phyloP scores from a whole-genome alignment of 805 yeast species.

The Brettanomyces custersianus region DNA sequence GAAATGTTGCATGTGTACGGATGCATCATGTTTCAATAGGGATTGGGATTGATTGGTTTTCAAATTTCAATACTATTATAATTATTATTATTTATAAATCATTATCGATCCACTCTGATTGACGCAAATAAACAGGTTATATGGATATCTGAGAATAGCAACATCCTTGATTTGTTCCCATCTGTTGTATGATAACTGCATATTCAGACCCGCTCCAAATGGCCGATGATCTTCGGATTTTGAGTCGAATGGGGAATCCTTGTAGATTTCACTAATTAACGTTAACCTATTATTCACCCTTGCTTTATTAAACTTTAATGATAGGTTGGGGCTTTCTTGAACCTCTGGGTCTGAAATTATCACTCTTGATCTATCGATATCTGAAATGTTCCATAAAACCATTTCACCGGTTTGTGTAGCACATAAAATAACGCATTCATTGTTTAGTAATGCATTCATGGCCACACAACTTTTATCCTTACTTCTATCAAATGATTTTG shows the following conservation, averaged over 20 bases:
- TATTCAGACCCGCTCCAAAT: constrained; percentile 21
- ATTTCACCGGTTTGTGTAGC: constrained; percentile 16
- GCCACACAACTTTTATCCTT: constrained; percentile 22
- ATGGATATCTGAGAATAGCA: constrained; percentile 5
- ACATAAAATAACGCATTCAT: constrained; percentile 9
- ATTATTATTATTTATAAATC: constrained; percentile 40
- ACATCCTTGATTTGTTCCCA: constrained; percentile 6
- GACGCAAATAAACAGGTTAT: constrained; percentile 50
- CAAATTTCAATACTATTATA: no score
- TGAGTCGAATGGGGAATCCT: constrained; percentile 5
- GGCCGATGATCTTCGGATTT: constrained; percentile 5
- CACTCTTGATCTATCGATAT: constrained; percentile 24
- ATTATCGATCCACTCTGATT: constrained; percentile 62
- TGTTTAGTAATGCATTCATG: constrained; percentile 6
- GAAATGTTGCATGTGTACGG: no score
- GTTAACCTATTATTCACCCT: constrained; percentile 31
- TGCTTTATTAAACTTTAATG: constrained; percentile 18
- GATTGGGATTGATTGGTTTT: no score
- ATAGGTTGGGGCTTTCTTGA: background rate
- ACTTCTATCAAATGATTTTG: no score
- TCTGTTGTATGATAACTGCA: constrained; percentile 29
- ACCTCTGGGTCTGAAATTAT: constrained; percentile 13
- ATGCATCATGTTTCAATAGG: no score
- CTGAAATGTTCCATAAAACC: constrained; percentile 31
- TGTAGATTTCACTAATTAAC: constrained; percentile 31